These are phyloP conservation scores for Xylaria castorea DNA, from an alignment of 495 filamentous ascomycete genomes.

Conservation along the genomic window DNA sequence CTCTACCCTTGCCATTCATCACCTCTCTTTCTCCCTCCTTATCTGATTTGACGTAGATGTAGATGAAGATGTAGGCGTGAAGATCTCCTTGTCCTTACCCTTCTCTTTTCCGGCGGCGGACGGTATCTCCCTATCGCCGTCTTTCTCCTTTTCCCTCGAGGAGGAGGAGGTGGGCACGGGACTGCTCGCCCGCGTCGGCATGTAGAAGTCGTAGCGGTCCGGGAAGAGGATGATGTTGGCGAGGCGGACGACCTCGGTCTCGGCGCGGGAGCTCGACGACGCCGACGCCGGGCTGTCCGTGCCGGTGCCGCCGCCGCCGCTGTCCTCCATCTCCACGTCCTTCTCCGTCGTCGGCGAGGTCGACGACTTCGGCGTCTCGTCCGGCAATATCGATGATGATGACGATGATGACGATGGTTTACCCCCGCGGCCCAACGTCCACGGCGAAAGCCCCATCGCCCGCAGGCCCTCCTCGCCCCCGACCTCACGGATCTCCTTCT, in stretches of 20 bases:
- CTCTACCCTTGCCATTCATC: neutral
- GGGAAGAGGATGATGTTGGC: slow-evolving; percentile 60
- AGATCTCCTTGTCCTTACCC: slow-evolving; percentile 28
- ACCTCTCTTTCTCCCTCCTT: neutral
- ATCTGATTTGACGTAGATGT: neutral
- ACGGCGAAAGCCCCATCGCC: slow-evolving; percentile 58
- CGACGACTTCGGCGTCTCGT: slow-evolving; percentile 23
- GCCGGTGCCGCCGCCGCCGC: slow-evolving; percentile 32
- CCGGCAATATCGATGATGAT: neutral
- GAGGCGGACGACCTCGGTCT: slow-evolving; percentile 55
- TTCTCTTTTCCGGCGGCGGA: slow-evolving; percentile 22
- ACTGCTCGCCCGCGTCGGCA: slow-evolving; percentile 46
- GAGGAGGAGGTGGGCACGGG: slow-evolving; percentile 31
- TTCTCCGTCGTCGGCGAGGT: slow-evolving; percentile 24
- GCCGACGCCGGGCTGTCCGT: slow-evolving; percentile 8
- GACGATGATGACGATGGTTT: neutral
- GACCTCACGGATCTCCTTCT: slow-evolving; percentile 55
- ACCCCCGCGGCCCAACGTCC: slow-evolving; percentile 40
- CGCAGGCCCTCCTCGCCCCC: slow-evolving; percentile 53
- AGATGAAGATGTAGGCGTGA: neutral
- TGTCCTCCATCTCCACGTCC: slow-evolving; percentile 33
- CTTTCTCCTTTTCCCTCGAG: slow-evolving; percentile 26
- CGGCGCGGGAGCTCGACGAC: slow-evolving; percentile 42
- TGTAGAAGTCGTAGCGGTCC: slow-evolving; percentile 58
- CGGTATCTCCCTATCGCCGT: slow-evolving; percentile 8